phyloP scores from a whole-genome alignment of 2,329 filamentous ascomycete species.

The Xylariales sp. region DNA sequence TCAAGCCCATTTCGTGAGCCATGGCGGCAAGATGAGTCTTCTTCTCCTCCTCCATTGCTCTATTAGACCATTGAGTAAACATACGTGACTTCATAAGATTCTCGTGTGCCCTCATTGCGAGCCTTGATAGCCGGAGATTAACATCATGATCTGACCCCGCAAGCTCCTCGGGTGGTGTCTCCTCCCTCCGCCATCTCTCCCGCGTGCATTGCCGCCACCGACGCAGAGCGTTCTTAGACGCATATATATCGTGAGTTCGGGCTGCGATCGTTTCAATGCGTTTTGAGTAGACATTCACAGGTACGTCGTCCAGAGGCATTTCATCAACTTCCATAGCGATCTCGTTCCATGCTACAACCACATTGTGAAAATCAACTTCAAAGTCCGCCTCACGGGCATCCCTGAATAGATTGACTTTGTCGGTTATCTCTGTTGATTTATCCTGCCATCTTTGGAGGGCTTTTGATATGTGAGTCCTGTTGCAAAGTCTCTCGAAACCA shows the following conservation, averaged over 20 bases:
- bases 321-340: conserved; percentile 17
- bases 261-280: conserved; percentile 24
- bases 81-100: conserved; percentile 25
- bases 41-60: conserved; percentile 22
- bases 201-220: conserved; percentile 20
- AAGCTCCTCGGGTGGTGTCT: conserved; percentile 10
- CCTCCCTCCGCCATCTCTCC: conserved; percentile 12
- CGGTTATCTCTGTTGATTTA: conserved; percentile 17
- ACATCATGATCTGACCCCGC: not conserved
- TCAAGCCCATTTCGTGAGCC: conserved; percentile 25
- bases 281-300: conserved; percentile 24
- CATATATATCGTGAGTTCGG: conserved; percentile 22
- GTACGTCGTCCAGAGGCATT: conserved; percentile 15
- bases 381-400: conserved; percentile 20
- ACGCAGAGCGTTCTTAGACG: conserved; percentile 18
- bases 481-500: conserved; percentile 18
- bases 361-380: conserved; percentile 16
- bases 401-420: conserved; percentile 18
- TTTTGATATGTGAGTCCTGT: conserved; percentile 19
- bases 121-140: conserved; percentile 16
- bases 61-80: conserved; percentile 25
- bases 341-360: conserved; percentile 22
- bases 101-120: conserved; percentile 22
- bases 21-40: conserved; percentile 23
- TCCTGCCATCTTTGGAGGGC: conserved; percentile 24